Evolutionary conservation across 164 flowering plant genomes (phyloP).

Genomic region (Aristolochia californica): DNA sequence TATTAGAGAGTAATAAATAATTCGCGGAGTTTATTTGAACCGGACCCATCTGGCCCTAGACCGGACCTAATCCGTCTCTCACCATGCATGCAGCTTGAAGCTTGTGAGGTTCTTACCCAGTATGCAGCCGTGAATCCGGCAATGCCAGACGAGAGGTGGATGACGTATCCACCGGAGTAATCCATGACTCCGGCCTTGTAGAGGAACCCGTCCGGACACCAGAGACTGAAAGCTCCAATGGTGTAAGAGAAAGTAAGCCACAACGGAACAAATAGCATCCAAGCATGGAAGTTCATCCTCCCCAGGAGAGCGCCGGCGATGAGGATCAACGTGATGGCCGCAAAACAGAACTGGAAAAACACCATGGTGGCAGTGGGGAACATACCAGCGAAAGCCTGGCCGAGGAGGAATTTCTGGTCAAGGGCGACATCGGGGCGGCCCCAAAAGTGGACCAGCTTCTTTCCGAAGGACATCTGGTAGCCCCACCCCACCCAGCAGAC

Average conservation of each 20-base stretch:
- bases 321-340: conserved; percentile 47
- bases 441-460: conserved; percentile 13
- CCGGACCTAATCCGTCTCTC: no score
- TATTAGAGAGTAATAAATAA: no score
- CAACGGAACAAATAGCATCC: conserved; percentile 65
- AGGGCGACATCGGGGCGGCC: conserved; percentile 32
- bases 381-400: conserved; percentile 22
- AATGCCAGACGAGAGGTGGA: conserved; percentile 39
- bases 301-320: conserved; percentile 52
- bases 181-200: conserved; percentile 32
- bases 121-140: conserved; percentile 50
- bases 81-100: no score
- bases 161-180: conserved; percentile 43
- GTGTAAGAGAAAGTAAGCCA: conserved; percentile 52
- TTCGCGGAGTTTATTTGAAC: no score
- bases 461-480: conserved; percentile 18
- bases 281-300: conserved; percentile 59
- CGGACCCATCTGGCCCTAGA: no score
- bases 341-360: conserved; percentile 54
- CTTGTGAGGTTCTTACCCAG: conserved; percentile 30
- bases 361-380: conserved; percentile 54
- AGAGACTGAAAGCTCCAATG: conserved; percentile 31
- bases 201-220: conserved; percentile 31
- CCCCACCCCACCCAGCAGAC: conserved; percentile 15
- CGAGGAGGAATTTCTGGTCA: conserved; percentile 23